phyloP scores from a whole-genome alignment of 1,139 yeast genomes.

The Debaryomyces sp. region DNA sequence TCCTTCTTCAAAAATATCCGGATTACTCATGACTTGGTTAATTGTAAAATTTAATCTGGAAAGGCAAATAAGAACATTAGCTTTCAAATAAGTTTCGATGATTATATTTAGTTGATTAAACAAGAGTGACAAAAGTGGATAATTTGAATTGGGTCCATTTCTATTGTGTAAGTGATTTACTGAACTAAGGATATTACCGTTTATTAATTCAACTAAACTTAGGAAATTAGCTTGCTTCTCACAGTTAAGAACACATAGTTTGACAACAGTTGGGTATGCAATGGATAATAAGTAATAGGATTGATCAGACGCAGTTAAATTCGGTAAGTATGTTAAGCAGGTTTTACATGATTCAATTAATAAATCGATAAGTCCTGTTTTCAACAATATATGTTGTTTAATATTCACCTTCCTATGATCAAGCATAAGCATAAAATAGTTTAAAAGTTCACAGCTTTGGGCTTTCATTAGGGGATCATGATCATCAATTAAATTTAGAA shows the following conservation, averaged over 20 bases:
- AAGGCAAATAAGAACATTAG: conserved; percentile 27
- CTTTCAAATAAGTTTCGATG: conserved; percentile 17
- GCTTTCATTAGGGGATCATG: conserved; percentile 46
- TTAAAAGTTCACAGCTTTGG: conserved; percentile 43
- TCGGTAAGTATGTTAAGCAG: conserved; percentile 49
- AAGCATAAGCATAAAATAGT: conserved; percentile 21
- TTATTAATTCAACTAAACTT: conserved; percentile 22
- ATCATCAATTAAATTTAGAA: conserved; percentile 54
- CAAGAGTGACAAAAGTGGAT: conserved; percentile 15
- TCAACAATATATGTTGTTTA: conserved; percentile 16
- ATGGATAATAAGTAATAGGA: conserved; percentile 24
- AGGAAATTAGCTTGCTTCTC: conserved; percentile 1
- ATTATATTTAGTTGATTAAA: conserved; percentile 16
- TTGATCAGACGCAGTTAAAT: conserved; percentile 35
- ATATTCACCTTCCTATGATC: conserved; percentile 18
- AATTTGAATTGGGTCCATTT: conserved; percentile 9
- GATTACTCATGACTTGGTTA: conserved; percentile 34
- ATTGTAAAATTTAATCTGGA: conserved; percentile 32
- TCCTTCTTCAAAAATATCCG: conserved; percentile 23
- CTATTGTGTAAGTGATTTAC: conserved; percentile 20
- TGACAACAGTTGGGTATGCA: conserved; percentile 26
- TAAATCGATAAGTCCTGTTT: conserved; percentile 47
- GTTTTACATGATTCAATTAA: conserved; percentile 43
- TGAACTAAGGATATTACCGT: conserved; percentile 24
- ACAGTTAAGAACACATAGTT: conserved; percentile 15